These are phyloP conservation scores for Globisporangium nagaii DNA, from an alignment of 352 stramenopile genomes.

Conservation along the genomic window DNA sequence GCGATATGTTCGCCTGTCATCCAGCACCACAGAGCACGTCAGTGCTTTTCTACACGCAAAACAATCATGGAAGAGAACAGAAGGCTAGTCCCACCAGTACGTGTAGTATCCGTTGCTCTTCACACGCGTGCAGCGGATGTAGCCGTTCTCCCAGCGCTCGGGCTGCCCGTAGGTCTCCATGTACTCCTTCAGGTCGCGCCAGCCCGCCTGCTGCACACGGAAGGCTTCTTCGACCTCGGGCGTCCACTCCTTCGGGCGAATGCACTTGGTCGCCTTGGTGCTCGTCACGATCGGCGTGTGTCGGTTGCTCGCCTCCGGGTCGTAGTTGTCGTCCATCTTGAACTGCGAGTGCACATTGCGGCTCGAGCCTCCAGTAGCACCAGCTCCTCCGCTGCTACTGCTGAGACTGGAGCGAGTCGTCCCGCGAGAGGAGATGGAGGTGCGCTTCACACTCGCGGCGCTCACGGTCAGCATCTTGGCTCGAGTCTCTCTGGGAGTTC, in stretches of 20 bases:
- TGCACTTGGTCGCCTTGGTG: conserved; percentile 53
- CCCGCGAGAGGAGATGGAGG: conserved; percentile 30
- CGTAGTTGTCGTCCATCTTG: conserved; percentile 50
- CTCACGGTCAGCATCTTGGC: conserved; percentile 27
- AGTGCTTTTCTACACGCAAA: neutral
- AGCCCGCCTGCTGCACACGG: conserved; percentile 66
- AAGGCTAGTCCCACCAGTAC: conserved; percentile 39
- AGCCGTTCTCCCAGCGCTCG: conserved; percentile 69
- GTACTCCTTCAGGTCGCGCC: conserved; percentile 78
- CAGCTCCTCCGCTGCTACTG: neutral
- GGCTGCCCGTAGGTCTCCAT: conserved; percentile 70
- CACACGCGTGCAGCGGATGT: conserved; percentile 71
- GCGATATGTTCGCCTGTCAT: conserved; percentile 51
- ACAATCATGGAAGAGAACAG: neutral
- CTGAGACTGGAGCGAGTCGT: conserved; percentile 12
- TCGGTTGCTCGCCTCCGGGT: conserved; percentile 16
- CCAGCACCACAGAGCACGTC: no score
- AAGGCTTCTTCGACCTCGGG: conserved; percentile 69
- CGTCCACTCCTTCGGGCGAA: conserved; percentile 66
- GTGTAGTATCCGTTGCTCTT: conserved; percentile 84
- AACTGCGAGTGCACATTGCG: conserved; percentile 27
- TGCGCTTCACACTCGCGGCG: conserved; percentile 24
- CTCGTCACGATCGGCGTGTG: conserved; percentile 37
- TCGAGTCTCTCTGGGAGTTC: no score
- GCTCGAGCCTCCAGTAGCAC: conserved; percentile 1